phyloP scores from a whole-genome alignment of 1,284 basidiomycete genomes.

The Rhodotorula mucilaginosa region DNA sequence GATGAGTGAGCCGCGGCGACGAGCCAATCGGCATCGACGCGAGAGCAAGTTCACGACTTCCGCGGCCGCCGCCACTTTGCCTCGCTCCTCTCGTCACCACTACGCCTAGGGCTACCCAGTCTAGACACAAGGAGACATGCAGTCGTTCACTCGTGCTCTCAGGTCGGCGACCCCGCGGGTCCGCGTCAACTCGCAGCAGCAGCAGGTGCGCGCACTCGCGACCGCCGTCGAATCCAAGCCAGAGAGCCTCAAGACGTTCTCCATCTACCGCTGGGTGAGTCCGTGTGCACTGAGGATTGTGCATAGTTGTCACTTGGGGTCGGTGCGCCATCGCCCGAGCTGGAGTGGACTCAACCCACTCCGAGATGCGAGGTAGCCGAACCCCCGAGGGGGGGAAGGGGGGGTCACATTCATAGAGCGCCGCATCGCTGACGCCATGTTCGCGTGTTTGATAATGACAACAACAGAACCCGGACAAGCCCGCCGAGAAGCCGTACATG shows the following conservation, averaged over 20 bases:
- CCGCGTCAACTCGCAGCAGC: background rate
- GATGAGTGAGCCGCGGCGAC: background rate
- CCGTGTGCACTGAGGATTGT: background rate
- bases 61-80: background rate
- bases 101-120: background rate
- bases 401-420: too few species aligned
- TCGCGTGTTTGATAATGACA: too few species aligned
- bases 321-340: background rate
- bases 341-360: too few species aligned
- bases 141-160: background rate
- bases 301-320: background rate
- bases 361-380: too few species aligned
- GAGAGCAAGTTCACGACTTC: background rate
- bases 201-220: constrained; percentile 28
- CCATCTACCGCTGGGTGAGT: constrained; percentile 92
- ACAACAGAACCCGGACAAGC: constrained; percentile 86
- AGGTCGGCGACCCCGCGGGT: background rate
- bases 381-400: too few species aligned
- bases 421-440: too few species aligned
- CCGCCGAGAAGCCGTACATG: constrained; percentile 83
- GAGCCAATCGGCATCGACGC: background rate
- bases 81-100: background rate
- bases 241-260: constrained; percentile 73
- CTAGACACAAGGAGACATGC: background rate
- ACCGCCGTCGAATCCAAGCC: constrained; percentile 35